Conservation (phyloP, 225 moss, liverwort and hornwort species). For the Rhytidiadelphus loreus region DNA sequence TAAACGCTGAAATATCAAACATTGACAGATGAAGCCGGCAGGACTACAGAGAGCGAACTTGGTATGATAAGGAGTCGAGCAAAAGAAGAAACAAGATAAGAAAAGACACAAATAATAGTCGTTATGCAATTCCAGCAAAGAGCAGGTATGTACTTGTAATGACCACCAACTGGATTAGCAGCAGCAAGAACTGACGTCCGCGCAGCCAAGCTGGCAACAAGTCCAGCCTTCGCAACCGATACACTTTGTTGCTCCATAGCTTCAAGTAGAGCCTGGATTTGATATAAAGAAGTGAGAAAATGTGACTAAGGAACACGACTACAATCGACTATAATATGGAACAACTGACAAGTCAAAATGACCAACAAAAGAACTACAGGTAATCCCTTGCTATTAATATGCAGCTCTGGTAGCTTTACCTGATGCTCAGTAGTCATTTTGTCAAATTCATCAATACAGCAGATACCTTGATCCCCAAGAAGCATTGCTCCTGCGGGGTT, state of each 20-base stretch:
- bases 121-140: not conserved
- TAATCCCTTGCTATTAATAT: not conserved
- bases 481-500: constrained; percentile 83
- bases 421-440: constrained; percentile 95
- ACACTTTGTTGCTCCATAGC: constrained; percentile 99
- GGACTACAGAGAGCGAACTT: not conserved
- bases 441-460: constrained; percentile 98
- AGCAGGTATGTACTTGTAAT: constrained; percentile 65
- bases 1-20: not conserved
- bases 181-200: constrained; percentile 96
- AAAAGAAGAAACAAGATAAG: not conserved
- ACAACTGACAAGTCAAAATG: not conserved
- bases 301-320: not conserved
- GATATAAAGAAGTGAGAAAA: not conserved
- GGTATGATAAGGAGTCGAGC: not conserved
- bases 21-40: not conserved
- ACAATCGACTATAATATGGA: not conserved
- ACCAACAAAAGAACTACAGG: not conserved
- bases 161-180: constrained; percentile 96
- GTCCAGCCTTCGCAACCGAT: constrained; percentile 93
- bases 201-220: constrained; percentile 91
- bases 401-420: constrained; percentile 27
- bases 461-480: constrained; percentile 88
- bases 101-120: not conserved
- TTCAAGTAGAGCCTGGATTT: constrained; percentile 77